Base-by-base conservation (phyloP, 371 early-diverging fungal genomes). In the Zopfochytrium polystomum region DNA sequence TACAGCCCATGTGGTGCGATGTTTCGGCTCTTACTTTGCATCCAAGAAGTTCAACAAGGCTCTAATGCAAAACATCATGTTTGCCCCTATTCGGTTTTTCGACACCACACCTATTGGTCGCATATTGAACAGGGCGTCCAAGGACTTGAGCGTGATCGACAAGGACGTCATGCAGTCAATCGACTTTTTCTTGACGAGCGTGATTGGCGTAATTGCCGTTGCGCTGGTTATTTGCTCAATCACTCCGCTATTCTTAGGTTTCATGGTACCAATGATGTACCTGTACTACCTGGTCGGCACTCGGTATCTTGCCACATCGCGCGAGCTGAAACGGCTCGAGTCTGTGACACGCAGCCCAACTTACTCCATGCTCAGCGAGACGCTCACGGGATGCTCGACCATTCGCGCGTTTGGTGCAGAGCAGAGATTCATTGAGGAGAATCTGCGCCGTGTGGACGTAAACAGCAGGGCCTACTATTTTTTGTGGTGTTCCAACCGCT, bases 51-150 rank as follows among this genome's bases (percentile, higher is more conserved):
- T 81, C 22, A 79, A 81, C 59, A 29, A 60, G 18, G 26, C 6
- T 18, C 67, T 90, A n/a, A 58, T 90, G 31, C 66, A 81, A 30
- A 72, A 77, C 38, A 80, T 89, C 11, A 59, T 90, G 31, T 75
- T 80, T 15, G 84, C 91, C 0, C 89, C 88, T 6, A 73, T 90
- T 51, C 72, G 85, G n/a, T 92, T 92, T 66, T 92, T 89, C 73
- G 92, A 93, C 56, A 85, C 86, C 0, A 89, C 90, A 7, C 91
- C 92, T 2, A 29, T 90, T 13, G 92, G 91, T 11, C 80, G 91
- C 47, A 85, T 93, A 32, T 20, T 72, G 15, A 68, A 72, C 33
- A 22, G 72, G 32, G 60, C 67, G 23, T 52, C 66, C 4, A 68
- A 68, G 53, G 72, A 70, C 33, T 57, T 65, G 7, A 49, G 63